Evolutionary conservation across 2,329 filamentous ascomycete genomes (phyloP), one percentile per base, ranked within the genome.

Genomic region (Zymoseptoria crescenta): DNA sequence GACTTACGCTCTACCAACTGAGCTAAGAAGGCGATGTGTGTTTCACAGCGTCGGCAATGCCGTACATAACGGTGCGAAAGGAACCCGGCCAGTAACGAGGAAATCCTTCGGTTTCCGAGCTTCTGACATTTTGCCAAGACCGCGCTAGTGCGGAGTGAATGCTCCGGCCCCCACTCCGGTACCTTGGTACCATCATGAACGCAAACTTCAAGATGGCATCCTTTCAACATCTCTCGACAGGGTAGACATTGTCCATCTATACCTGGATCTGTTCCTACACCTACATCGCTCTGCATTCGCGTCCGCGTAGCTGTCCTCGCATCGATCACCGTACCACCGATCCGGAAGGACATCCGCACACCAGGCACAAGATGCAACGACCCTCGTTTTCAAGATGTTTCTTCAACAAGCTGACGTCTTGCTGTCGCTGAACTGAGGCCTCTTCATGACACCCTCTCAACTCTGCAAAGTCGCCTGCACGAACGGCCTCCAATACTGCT

Each of bases 401-500:
- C 35, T 35, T 35, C 30, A 8, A 8, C 10, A 2, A 35, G 3
- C 30, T 3, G 30, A 3, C 13, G 9, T 35, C 30, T 13, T 8
- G 9, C 6, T 3, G 9, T 10, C 30, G 24, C 24, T 24, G 24
- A 24, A 4, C 30, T 7, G 13, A 10, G 8, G 9, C 8, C 30
- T 10, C 10, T 13, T 20, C 20, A 20, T 21, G 21, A 16, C 5
- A 52, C 50, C 28, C 1, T n/a, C 24, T 52, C 51, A 52, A 52
- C 27, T 29, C 24, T 8, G 8, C 24, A 29, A n/a, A 52, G 64
- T 66, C 3, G 58, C 63, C 49, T 59, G 30, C 3, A 65, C 59
- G 16, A 65, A 65, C n/a, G 65, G 64, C 56, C 59, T 61, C 16
- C 59, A 49, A 49, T 60, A 67, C 16, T 55, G 54, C n/a, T 65